Conservation (phyloP, 1,284 basidiomycete species). For the Stygiomarasmius scandens region DNA sequence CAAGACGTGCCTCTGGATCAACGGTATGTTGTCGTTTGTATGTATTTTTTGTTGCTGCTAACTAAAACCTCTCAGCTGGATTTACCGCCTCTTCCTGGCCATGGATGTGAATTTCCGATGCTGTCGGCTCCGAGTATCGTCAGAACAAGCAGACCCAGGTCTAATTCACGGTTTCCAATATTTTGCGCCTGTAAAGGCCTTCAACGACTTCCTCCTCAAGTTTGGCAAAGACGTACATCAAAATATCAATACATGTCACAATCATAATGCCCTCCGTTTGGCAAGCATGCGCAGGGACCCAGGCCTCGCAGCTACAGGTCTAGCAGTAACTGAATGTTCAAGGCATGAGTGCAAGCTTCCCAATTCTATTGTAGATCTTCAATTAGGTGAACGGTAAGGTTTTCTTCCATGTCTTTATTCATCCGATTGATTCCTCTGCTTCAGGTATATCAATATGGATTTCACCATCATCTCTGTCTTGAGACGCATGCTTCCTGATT, state of each 20-base stretch:
- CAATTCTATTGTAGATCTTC: conserved; percentile 21
- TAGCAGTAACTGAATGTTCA: conserved; percentile 12
- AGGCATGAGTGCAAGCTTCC: conserved; percentile 19
- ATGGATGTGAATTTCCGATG: conserved; percentile 17
- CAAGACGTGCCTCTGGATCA: conserved; percentile 1
- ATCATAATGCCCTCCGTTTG: conserved; percentile 6
- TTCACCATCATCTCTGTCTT: no score
- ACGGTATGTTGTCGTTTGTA: not conserved
- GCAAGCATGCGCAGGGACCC: conserved; percentile 5
- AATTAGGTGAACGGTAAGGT: conserved; percentile 26
- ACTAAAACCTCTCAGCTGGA: conserved; percentile 11
- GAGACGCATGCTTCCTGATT: no score
- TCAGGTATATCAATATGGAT: not conserved
- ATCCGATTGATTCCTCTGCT: no score
- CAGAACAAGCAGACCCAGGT: conserved; percentile 7
- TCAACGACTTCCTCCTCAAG: conserved; percentile 5
- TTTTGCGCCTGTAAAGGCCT: conserved; percentile 9
- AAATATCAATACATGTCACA: conserved; percentile 8
- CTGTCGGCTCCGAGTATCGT: conserved; percentile 13
- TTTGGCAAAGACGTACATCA: conserved; percentile 5
- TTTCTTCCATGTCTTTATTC: no score
- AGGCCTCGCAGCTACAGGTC: not conserved
- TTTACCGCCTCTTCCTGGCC: conserved; percentile 12
- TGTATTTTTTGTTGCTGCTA: no score
- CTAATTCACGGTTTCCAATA: conserved; percentile 17